A percentile compares a stretch with the other conserved stretches of the same genome.
Conservation (phyloP, 352 stramenopile species). For the Albugo laibachii region DNA sequence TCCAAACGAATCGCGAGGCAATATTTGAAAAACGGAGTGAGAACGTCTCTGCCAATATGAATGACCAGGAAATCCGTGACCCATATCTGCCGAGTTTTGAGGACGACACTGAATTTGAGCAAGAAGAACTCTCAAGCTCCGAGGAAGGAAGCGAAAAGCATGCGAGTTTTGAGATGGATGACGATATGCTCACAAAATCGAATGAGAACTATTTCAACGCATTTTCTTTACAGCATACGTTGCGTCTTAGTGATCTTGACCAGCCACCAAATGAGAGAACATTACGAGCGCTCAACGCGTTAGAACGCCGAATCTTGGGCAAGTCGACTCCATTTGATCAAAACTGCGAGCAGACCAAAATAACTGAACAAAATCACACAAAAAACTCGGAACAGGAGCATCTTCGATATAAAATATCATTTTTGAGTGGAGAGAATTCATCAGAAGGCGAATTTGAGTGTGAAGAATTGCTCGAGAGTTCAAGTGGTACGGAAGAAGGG, state of each 20-base stretch:
- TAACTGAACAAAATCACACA: conserved; percentile 1
- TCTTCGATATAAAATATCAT: conserved; percentile 9
- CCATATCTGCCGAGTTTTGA: not conserved
- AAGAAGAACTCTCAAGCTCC: conserved; percentile 58
- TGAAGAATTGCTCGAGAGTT: conserved; percentile 40
- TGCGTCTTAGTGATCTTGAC: conserved; percentile 32
- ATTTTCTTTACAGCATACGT: conserved; percentile 14
- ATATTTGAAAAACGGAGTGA: not conserved
- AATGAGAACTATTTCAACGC: not conserved
- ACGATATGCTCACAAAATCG: not conserved
- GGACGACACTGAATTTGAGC: conserved; percentile 72
- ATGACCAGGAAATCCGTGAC: conserved; percentile 15
- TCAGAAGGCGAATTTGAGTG: conserved; percentile 44
- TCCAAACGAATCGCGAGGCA: conserved; percentile 3
- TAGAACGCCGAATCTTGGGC: conserved; percentile 49
- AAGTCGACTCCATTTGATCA: conserved; percentile 9
- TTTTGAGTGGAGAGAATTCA: conserved; percentile 6
- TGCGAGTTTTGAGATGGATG: conserved; percentile 5
- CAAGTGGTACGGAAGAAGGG: conserved; percentile 14
- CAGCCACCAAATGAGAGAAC: conserved; percentile 23
- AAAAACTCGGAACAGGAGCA: conserved; percentile 5
- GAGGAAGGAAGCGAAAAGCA: conserved; percentile 17
- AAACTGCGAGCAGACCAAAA: conserved; percentile 1
- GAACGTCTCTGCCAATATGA: conserved; percentile 7
- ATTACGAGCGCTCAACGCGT: conserved; percentile 27